phyloP scores from a whole-genome alignment of 2,329 filamentous ascomycete genomes.

The Fusarium nodosum region DNA sequence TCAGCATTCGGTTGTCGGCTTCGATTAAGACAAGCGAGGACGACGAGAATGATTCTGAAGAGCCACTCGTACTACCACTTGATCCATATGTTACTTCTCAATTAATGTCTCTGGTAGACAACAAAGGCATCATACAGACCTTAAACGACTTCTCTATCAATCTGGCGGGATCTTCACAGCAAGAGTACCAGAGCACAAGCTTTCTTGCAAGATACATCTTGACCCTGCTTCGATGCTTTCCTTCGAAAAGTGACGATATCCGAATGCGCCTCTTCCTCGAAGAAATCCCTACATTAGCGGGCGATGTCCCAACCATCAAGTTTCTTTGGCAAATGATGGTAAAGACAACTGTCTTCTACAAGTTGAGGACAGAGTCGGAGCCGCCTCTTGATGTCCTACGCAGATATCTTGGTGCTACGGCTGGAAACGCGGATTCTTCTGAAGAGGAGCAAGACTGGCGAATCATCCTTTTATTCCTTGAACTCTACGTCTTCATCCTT shows the following conservation, averaged over 20 bases:
- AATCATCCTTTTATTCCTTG: constrained; percentile 88
- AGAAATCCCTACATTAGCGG: constrained; percentile 57
- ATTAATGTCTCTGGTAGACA: constrained; percentile 78
- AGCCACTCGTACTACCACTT: constrained; percentile 51
- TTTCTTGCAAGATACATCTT: constrained; percentile 88
- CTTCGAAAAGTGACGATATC: constrained; percentile 84
- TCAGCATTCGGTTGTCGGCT: constrained; percentile 60
- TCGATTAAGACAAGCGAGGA: constrained; percentile 41
- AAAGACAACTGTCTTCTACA: constrained; percentile 58
- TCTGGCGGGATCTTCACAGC: constrained; percentile 50
- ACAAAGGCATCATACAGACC: constrained; percentile 74
- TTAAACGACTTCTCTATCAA: constrained; percentile 54
- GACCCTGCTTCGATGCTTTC: constrained; percentile 87
- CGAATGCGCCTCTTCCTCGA: constrained; percentile 90
- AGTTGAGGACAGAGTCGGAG: constrained; percentile 51
- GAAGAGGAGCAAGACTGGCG: constrained; percentile 78
- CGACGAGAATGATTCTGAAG: constrained; percentile 40
- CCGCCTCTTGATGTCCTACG: constrained; percentile 50
- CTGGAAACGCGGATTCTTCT: constrained; percentile 37
- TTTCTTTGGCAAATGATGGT: constrained; percentile 83
- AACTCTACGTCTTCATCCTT: constrained; percentile 92
- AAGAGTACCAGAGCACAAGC: constrained; percentile 63
- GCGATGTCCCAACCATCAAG: constrained; percentile 69
- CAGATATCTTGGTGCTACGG: constrained; percentile 52
- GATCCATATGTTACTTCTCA: constrained; percentile 73